A percentile compares a stretch with the other conserved stretches of the same genome.
phyloP scores from a whole-genome alignment of 2,329 filamentous ascomycete genomes.

The Didymosphaeria variabile region DNA sequence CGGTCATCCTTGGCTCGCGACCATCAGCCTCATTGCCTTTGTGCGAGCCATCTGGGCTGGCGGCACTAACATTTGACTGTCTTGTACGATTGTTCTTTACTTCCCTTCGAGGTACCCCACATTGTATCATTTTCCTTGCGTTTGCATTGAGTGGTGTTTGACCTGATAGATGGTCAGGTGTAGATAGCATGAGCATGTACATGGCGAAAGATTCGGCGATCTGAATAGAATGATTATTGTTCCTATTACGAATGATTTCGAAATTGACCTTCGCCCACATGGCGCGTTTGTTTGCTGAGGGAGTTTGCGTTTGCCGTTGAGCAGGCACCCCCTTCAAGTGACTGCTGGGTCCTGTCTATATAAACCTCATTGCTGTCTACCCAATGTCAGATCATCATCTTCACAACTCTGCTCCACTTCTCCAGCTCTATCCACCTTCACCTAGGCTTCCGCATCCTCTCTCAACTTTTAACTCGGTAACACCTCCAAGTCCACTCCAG shows the following conservation, averaged over 20 bases:
- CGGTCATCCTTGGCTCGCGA: not conserved
- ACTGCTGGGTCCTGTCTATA: not conserved
- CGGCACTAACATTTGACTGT: not conserved
- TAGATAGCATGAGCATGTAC: not conserved
- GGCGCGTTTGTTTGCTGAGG: not conserved
- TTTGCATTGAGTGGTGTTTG: not conserved
- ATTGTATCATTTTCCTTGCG: not conserved
- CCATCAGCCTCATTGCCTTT: not conserved
- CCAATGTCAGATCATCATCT: not conserved
- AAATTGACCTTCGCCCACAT: not conserved
- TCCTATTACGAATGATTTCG: not conserved
- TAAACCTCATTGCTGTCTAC: not conserved
- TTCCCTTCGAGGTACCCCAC: not conserved
- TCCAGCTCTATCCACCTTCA: not conserved
- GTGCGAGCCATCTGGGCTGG: too few species aligned
- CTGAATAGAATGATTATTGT: not conserved
- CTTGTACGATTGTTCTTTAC: not conserved
- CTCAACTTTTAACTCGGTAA: not conserved
- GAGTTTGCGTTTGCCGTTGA: not conserved
- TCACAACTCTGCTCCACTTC: not conserved
- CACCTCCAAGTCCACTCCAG: too few species aligned
- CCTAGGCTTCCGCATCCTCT: not conserved
- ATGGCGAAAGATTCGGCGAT: not conserved
- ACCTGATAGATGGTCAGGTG: not conserved
- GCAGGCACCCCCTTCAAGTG: not conserved